Conservation (phyloP, 352 stramenopile species). For the Phytophthora rubi region DNA sequence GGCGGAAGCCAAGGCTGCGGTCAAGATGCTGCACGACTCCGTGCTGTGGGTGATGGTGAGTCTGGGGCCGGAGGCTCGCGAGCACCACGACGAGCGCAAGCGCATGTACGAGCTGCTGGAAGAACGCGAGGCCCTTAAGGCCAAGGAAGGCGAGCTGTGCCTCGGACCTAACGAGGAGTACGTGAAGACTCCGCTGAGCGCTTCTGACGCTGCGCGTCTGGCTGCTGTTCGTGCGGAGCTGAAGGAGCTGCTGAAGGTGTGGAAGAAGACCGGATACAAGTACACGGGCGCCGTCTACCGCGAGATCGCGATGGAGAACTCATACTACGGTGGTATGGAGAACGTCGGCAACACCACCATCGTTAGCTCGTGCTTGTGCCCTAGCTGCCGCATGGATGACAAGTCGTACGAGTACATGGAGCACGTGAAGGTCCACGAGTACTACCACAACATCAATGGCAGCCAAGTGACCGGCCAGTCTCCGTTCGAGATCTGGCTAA, state of each 20-base stretch:
- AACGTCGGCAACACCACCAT: conserved; percentile 87
- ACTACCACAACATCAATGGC: conserved; percentile 88
- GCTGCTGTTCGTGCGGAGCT: conserved; percentile 57
- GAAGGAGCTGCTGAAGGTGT: conserved; percentile 67
- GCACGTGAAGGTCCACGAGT: conserved; percentile 84
- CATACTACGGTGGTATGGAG: conserved; percentile 84
- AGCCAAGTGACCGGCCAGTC: conserved; percentile 82
- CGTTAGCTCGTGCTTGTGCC: conserved; percentile 74
- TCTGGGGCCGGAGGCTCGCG: conserved; percentile 68
- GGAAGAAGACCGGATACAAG: conserved; percentile 86
- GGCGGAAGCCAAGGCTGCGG: conserved; percentile 65
- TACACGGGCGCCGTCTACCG: conserved; percentile 83
- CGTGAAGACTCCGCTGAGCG: conserved; percentile 50
- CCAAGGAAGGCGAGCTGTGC: conserved; percentile 64
- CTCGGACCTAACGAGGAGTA: conserved; percentile 62
- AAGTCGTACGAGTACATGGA: conserved; percentile 85
- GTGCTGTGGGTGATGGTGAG: conserved; percentile 77
- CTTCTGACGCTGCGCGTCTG: conserved; percentile 53
- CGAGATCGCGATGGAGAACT: conserved; percentile 87
- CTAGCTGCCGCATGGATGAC: conserved; percentile 80
- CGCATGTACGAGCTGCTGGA: conserved; percentile 71
- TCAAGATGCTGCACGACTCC: conserved; percentile 82
- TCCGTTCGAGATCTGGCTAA: conserved; percentile 85
- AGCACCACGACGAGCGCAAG: conserved; percentile 78
- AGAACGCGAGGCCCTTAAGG: conserved; percentile 71